A percentile compares a stretch with the other conserved stretches of the same genome.
These are phyloP conservation scores for Cadophora sp. DNA, from an alignment of 2,329 filamentous ascomycete species.

Conservation along the genomic window DNA sequence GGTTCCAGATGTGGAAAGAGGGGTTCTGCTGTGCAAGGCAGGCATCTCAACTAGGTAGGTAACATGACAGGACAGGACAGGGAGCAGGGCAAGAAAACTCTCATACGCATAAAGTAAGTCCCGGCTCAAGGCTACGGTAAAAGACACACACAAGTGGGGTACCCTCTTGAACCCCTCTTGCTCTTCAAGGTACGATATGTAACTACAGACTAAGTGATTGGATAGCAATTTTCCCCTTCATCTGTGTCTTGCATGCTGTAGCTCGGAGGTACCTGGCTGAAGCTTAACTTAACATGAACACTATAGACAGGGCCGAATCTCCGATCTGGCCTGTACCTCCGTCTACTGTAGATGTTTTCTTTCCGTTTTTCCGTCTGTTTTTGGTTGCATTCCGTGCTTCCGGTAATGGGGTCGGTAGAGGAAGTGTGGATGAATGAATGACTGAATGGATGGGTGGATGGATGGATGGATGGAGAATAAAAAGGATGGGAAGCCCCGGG, in stretches of 20 bases:
- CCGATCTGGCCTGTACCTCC: background rate
- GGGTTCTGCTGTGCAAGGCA: background rate
- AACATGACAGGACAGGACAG: background rate
- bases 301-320: constrained; percentile 10
- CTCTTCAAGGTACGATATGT: background rate
- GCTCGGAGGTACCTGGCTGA: background rate
- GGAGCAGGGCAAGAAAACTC: too few species aligned
- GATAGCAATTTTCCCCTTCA: background rate
- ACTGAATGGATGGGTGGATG: background rate
- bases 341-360: background rate
- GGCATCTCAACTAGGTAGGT: background rate
- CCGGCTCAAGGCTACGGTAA: too few species aligned
- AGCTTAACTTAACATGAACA: background rate
- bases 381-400: background rate
- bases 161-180: too few species aligned
- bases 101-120: too few species aligned
- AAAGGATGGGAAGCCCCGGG: background rate
- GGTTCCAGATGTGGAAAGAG: constrained; percentile 4
- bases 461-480: background rate
- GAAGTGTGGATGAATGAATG: background rate
- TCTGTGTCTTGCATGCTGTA: background rate
- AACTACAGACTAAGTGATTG: background rate
- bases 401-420: background rate
- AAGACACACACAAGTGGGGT: too few species aligned
- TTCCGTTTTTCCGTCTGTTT: background rate